Base-by-base conservation (phyloP, 2,329 filamentous ascomycete genomes). In the Stromatinia cepivora region DNA sequence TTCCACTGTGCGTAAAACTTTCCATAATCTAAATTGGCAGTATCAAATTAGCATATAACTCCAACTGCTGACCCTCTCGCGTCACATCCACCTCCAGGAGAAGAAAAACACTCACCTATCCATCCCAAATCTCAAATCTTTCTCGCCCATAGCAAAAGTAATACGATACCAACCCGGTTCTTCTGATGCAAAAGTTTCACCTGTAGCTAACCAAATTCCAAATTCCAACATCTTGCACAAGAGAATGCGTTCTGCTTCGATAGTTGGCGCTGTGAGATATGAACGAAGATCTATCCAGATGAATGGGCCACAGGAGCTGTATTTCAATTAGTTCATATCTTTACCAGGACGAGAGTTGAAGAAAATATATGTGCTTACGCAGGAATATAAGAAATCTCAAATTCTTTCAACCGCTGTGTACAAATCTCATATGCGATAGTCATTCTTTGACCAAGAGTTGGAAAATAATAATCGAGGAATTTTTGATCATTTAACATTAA, bases 181-280 rank as follows among this genome's bases (percentile, higher is more conserved):
- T 25, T 72, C 71, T 7, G 59, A 66, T 59, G 46, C 52, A 31
- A 72, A 72, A 3, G 69, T 57, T 61, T 72, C 69, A 20, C 70
- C 70, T n/a, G 70, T 72, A 46, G 70, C 69, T 13, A 72, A 15
- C 71, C 71, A 72, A 48, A 72, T 67, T 1, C 71, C 71, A 28
- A 17, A n/a, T n/a, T 67, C 53, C n/a, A 72, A 36, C 71, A 72
- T 70, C 15, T 68, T 69, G 62, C 50, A 63, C 4, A 69, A 66
- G 13, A 72, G 42, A 39, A 57, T 20, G 22, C 69, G 50, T 61
- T 72, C 69, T 3, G 59, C 71, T 31, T 71, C 69, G 1, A 69
- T 39, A 0, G 61, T 71, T 28, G 69, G 45, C 1, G 22, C 45
- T n/a, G 59, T 15, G 9, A 72, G 64, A 46, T 63, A 69, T n/a